Conservation (phyloP, 305 asterid genomes). For the Solanum hybrid region DNA sequence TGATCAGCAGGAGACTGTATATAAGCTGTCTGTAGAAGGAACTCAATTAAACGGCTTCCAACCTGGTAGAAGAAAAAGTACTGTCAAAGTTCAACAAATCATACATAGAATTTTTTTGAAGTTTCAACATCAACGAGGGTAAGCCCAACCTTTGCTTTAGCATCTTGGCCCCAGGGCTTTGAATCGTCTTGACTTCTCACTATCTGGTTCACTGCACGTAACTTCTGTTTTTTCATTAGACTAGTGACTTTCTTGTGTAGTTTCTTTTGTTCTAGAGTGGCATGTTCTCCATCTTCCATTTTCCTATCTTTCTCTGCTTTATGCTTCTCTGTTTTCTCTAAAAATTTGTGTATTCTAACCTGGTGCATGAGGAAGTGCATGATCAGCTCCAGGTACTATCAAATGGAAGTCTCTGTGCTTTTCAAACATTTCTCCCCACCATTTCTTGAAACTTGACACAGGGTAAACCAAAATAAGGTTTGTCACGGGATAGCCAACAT, state of each 20-base stretch:
- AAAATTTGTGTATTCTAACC: constrained; percentile 69
- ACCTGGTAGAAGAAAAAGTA: constrained; percentile 44
- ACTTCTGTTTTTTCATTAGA: constrained; percentile 74
- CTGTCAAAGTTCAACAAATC: neutral
- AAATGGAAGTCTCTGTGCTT: neutral
- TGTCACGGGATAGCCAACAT: neutral
- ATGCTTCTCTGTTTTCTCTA: constrained; percentile 66
- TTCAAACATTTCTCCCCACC: neutral
- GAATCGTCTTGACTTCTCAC: constrained; percentile 49
- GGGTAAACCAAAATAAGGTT: neutral
- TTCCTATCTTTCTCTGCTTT: constrained; percentile 20
- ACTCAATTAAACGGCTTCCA: constrained; percentile 79
- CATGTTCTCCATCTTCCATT: constrained; percentile 35
- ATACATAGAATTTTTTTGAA: neutral
- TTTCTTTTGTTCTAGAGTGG: constrained; percentile 34
- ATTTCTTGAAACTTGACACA: neutral
- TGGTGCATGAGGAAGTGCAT: constrained; percentile 21
- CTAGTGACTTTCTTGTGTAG: constrained; percentile 45
- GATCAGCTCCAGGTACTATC: constrained; percentile 12
- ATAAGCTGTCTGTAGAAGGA: constrained; percentile 78
- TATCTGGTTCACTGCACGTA: constrained; percentile 60
- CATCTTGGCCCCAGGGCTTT: constrained; percentile 76
- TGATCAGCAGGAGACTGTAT: constrained; percentile 70
- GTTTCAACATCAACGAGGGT: constrained; percentile 5
- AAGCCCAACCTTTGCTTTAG: constrained; percentile 68